Evolutionary conservation across 2,329 filamentous ascomycete genomes (phyloP).

Genomic region (Aschersonia sp.): DNA sequence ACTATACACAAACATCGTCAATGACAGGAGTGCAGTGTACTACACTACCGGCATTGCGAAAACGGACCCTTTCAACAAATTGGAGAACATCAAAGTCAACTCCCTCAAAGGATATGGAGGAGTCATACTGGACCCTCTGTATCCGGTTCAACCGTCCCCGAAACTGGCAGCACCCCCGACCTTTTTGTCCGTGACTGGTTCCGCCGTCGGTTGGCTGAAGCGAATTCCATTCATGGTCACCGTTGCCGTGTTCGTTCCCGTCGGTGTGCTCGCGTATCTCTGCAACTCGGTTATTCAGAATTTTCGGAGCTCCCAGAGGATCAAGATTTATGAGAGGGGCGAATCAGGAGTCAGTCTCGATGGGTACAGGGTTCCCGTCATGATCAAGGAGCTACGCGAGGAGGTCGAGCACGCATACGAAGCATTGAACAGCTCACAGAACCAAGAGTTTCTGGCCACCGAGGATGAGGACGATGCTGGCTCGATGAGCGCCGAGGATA

Average conservation of each 20-base stretch:
- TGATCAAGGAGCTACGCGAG: constrained; percentile 61
- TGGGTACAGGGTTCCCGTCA: constrained; percentile 61
- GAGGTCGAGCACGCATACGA: constrained; percentile 70
- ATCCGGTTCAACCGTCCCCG: constrained; percentile 41
- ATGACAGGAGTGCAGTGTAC: constrained; percentile 69
- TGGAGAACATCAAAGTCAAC: constrained; percentile 54
- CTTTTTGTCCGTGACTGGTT: constrained; percentile 17
- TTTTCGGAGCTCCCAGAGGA: constrained; percentile 57
- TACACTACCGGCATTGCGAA: constrained; percentile 71
- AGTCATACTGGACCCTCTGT: constrained; percentile 56
- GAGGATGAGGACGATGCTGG: constrained; percentile 32
- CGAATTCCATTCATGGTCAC: constrained; percentile 50
- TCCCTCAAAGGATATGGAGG: constrained; percentile 61
- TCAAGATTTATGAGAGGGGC: constrained; percentile 61
- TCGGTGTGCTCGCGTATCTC: constrained; percentile 58
- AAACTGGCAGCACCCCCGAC: constrained; percentile 13
- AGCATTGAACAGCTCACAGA: constrained; percentile 52
- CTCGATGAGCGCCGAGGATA: constrained; percentile 22
- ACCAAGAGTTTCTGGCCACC: constrained; percentile 54
- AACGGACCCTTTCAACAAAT: constrained; percentile 61
- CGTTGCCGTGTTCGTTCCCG: constrained; percentile 56
- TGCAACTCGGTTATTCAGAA: constrained; percentile 67
- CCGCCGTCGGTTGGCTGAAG: constrained; percentile 23
- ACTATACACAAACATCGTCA: constrained; percentile 75
- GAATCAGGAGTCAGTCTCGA: constrained; percentile 51